Evolutionary conservation across 2,329 filamentous ascomycete species (phyloP), one percentile per base, ranked within the genome.

Genomic region (Lecanicillium sp.): DNA sequence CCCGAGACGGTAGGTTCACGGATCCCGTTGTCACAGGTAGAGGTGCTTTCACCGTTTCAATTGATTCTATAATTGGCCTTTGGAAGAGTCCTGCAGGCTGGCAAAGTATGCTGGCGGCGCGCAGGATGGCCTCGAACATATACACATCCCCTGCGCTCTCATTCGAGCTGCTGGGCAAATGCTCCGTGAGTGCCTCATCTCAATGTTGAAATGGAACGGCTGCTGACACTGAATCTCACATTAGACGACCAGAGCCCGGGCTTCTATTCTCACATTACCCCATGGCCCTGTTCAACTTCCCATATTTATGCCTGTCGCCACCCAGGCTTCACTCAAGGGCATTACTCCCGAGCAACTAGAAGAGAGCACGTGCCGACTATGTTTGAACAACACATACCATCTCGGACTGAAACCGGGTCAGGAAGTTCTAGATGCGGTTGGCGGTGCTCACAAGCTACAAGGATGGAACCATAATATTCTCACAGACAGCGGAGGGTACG

Each of bases 291-390:
- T 98, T 18, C 78, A 84, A 52, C 76, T 97, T 20, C 92, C 94
- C 7, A 80, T 97, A 42, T 98, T 98, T 63, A 98, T 98, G 92
- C 92, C 92, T 13, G 92, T 98, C 31, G 92, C 92, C 20, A 98
- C 92, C 1, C 92, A 98, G 63, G 92, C 87, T 1, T 95, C 90
- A 1, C 72, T 98, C 29, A 98, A 98, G 59, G 92, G 92, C 31
- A 66, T 98, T 40, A 97, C 92, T 1, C 88, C 90, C 2, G 82
- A 90, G 48, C 92, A 98, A 56, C 71, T 98, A 3, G 89, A 92
- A 52, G 81, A 87, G 39, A 94, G 89, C 1, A 80, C 86, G 31
- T 98, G 94, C 55, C 79, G 85, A 42, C 67, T 98, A 30, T 98
- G 92, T 60, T 68, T 98, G 47, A 98, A 98, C 66, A 98, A 98